These are phyloP conservation scores for Selaginella tamariscina DNA, from an alignment of 75 land plant species.

Conservation along the genomic window DNA sequence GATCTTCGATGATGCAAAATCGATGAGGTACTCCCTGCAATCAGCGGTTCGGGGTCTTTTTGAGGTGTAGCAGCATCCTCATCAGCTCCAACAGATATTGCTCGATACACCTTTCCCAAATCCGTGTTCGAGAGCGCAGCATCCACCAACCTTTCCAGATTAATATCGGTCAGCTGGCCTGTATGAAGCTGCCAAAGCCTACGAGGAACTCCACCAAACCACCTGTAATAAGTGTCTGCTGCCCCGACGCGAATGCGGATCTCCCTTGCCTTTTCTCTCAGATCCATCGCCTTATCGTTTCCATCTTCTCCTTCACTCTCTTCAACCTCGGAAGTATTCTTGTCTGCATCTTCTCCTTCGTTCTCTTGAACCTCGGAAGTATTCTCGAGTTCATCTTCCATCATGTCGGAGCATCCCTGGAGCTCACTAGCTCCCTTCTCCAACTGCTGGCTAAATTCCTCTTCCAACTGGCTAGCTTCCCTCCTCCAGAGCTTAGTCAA, in stretches of 20 bases:
- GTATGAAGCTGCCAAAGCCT: not conserved
- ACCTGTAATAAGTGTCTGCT: slow-evolving; percentile 1
- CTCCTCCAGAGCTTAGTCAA: too few relatives aligned
- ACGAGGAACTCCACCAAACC: not conserved
- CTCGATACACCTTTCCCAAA: not conserved
- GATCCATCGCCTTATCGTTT: not conserved
- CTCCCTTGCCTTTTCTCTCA: not conserved
- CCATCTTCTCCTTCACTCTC: not conserved
- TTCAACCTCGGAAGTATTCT: too few relatives aligned
- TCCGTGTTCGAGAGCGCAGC: not conserved
- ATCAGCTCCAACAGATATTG: not conserved
- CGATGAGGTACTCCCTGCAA: slow-evolving; percentile 1
- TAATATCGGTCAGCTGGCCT: not conserved
- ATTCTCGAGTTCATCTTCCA: too few relatives aligned
- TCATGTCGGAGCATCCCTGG: too few relatives aligned
- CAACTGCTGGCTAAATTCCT: too few relatives aligned
- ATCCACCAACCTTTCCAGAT: not conserved
- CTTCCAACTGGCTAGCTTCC: too few relatives aligned
- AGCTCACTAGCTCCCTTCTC: not conserved
- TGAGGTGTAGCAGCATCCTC: slow-evolving; percentile 3
- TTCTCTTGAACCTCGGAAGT: not conserved
- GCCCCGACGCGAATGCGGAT: too few relatives aligned
- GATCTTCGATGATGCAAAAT: slow-evolving; percentile 1
- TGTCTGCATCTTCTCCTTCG: not conserved
- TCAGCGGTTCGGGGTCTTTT: not conserved